A percentile compares a stretch with the other conserved stretches of the same genome.
phyloP scores from a whole-genome alignment of 2,329 filamentous ascomycete species.

The Leptodontidium sp. region DNA sequence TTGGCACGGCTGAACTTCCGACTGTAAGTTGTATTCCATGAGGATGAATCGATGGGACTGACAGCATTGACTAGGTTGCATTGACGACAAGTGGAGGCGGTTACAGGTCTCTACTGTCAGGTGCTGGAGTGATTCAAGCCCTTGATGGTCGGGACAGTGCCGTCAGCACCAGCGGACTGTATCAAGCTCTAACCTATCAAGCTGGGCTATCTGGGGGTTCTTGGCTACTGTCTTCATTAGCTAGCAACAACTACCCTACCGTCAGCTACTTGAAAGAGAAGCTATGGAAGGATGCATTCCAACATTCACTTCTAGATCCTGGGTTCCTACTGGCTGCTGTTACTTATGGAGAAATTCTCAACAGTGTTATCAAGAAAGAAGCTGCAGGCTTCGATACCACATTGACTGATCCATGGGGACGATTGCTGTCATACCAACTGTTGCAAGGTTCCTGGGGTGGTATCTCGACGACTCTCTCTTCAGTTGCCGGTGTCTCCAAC shows the following conservation, averaged over 20 bases:
- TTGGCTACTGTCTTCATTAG: conserved; percentile 56
- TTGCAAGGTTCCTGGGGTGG: conserved; percentile 32
- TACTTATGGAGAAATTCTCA: conserved; percentile 30
- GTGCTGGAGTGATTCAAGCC: conserved; percentile 51
- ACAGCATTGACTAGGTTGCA: conserved; percentile 44
- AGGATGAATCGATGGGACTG: neutral
- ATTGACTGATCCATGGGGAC: conserved; percentile 39
- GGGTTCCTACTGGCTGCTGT: conserved; percentile 46
- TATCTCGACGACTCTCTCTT: conserved; percentile 37
- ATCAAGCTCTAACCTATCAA: conserved; percentile 56
- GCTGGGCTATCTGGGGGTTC: conserved; percentile 55
- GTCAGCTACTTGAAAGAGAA: conserved; percentile 50
- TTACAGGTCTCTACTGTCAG: conserved; percentile 51
- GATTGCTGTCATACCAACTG: conserved; percentile 39
- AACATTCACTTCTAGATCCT: conserved; percentile 50
- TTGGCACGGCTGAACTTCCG: conserved; percentile 49
- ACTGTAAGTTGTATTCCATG: conserved; percentile 35
- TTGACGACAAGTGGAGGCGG: conserved; percentile 54
- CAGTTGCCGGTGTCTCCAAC: conserved; percentile 46
- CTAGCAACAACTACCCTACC: conserved; percentile 56
- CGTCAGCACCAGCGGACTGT: conserved; percentile 51
- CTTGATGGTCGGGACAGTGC: conserved; percentile 54
- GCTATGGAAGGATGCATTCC: conserved; percentile 52
- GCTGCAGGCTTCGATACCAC: conserved; percentile 42
- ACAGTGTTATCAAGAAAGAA: conserved; percentile 42